Percentiles rank a stretch among this genome's conserved stretches.
Conservation (phyloP, 2,329 filamentous ascomycete species). For the Tympanopsis confertula region DNA sequence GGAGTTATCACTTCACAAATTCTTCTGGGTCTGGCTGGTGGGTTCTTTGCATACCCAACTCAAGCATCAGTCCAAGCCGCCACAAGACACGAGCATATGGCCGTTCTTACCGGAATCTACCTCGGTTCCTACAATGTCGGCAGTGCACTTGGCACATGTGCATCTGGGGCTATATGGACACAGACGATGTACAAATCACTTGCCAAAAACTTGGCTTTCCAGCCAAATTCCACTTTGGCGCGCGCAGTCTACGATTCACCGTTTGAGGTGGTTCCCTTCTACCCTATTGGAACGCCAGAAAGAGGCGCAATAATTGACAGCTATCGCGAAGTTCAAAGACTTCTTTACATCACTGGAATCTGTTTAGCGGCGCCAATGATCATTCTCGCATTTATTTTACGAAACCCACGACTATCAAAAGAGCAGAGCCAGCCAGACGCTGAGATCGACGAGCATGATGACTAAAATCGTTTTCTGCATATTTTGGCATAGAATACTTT, state of each 20-base stretch:
- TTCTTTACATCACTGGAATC: neutral
- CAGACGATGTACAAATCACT: slow-evolving; percentile 39
- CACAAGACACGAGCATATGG: slow-evolving; percentile 33
- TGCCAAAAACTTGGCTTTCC: slow-evolving; percentile 11
- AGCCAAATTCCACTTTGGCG: neutral
- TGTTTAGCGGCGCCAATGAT: neutral
- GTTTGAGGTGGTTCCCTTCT: neutral
- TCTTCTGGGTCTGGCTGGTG: slow-evolving; percentile 49
- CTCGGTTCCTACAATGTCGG: slow-evolving; percentile 53
- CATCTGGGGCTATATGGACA: slow-evolving; percentile 52
- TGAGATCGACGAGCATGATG: neutral
- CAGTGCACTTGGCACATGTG: slow-evolving; percentile 44
- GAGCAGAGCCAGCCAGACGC: neutral
- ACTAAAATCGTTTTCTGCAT: too few species aligned
- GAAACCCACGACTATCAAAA: neutral
- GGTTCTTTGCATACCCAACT: slow-evolving; percentile 43
- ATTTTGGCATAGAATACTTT: too few species aligned
- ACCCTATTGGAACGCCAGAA: neutral
- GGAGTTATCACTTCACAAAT: slow-evolving; percentile 53
- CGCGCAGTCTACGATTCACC: neutral
- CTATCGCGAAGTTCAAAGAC: neutral
- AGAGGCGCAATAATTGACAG: neutral
- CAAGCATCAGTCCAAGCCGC: slow-evolving; percentile 30
- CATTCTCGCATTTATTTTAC: neutral
- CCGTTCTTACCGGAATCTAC: slow-evolving; percentile 52